Evolutionary conservation across 345 rosid genomes (phyloP), one percentile per base, ranked within the genome.

Genomic region (Eucalyptus erythrocorys): DNA sequence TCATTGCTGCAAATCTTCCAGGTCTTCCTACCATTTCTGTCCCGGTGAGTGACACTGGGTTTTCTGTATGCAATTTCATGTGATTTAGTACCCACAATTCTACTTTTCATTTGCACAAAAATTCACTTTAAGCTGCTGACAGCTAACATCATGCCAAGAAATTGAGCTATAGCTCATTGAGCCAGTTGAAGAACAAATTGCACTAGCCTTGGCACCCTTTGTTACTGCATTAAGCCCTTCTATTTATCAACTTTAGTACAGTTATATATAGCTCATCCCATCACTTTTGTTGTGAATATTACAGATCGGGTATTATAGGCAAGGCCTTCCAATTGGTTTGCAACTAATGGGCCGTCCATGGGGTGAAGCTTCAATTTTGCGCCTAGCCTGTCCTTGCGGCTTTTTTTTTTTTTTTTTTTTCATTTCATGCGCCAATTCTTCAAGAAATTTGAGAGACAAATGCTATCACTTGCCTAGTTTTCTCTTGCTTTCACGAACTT

Each of bases 291-390:
- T 32, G 61, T 57, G 87, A 87, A 68, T 26, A 85, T 88, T 3
- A 55, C 93, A 97, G 98, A 91, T 97, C 76, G 98, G 99, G 49
- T 95, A 96, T 91, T 98, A 96, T 91, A 96, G 95, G 90, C 93
- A 95, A 91, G 98, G 98, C 86, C 97, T 96, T 89, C 98, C 98
- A 5, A 94, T 97, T 48, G 99, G 99, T 87, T 88, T 97, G 89
- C 98, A 97, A 87, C 92, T 95, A 68, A 94, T 97, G 45, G 96
- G 98, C 45, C 94, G 94, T 19, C 98, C 99, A 61, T 96, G 98
- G 99, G 96, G 93, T 17, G 99, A 97, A 92, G 98, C 97, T 87
- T 92, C 97, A 53, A 57, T 96, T 84, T 90, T 97, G 85, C 94
- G 91, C 86, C 91, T 97, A 87, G 97, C 98, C 94, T 88, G 97